phyloP scores from a whole-genome alignment of 805 yeast species.

The Teunomyces gatunensis region DNA sequence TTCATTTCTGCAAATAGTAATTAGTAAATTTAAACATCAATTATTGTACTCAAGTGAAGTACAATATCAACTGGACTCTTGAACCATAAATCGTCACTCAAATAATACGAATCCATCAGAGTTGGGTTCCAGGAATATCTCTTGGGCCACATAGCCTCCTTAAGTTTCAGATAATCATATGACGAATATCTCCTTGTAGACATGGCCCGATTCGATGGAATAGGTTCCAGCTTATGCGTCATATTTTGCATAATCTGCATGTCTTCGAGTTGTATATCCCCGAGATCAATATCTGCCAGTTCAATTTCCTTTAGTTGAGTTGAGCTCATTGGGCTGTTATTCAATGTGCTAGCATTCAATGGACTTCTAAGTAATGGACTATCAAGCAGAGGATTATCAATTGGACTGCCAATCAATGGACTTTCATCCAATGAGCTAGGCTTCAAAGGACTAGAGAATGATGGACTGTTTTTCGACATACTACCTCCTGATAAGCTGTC shows the following conservation, averaged over 20 bases:
- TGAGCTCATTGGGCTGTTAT: background rate
- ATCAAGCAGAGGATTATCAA: background rate
- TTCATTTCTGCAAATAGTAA: background rate
- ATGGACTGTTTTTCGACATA: background rate
- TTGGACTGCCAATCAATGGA: background rate
- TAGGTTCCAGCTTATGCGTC: background rate
- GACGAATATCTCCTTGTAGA: background rate
- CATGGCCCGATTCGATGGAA: background rate
- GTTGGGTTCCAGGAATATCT: conserved; percentile 3
- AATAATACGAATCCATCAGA: background rate
- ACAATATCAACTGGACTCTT: conserved; percentile 3
- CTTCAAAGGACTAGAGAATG: background rate
- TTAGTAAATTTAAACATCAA: background rate
- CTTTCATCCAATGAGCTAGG: background rate
- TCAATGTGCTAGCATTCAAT: background rate
- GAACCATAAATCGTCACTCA: conserved; percentile 1
- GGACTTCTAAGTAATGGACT: background rate
- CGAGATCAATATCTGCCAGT: background rate
- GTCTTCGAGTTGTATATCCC: background rate
- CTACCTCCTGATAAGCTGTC: background rate
- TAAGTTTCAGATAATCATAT: conserved; percentile 1
- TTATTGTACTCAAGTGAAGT: conserved; percentile 1
- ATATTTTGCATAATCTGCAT: background rate
- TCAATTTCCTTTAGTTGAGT: background rate
- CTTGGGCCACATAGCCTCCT: conserved; percentile 1